phyloP scores from a whole-genome alignment of 345 rosid genomes.

The Eucalyptus leucophloia region DNA sequence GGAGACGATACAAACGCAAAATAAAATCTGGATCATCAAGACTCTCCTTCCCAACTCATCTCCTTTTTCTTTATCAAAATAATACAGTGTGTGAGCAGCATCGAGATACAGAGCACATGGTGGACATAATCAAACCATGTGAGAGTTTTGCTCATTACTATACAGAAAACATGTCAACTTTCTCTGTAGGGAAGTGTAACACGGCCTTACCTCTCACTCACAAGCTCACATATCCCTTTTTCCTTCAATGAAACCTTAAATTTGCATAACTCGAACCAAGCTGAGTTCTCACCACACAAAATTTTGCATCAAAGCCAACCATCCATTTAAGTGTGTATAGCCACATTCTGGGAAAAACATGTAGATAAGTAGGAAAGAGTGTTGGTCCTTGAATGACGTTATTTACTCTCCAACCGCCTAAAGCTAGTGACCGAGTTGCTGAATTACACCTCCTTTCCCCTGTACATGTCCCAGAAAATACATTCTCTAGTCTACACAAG shows the following conservation, averaged over 20 bases:
- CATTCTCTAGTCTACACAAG: neutral
- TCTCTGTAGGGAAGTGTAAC: neutral
- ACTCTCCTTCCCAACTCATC: neutral
- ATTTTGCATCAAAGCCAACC: neutral
- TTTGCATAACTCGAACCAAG: neutral
- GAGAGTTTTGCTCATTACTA: neutral
- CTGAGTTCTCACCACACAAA: neutral
- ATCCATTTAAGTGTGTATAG: neutral
- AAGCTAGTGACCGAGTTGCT: neutral
- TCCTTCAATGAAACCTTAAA: neutral
- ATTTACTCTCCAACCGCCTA: neutral
- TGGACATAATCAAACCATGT: neutral
- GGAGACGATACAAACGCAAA: neutral
- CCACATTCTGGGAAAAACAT: neutral
- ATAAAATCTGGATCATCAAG: neutral
- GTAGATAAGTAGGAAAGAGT: neutral
- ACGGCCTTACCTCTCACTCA: neutral
- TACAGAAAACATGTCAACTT: neutral
- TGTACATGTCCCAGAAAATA: neutral
- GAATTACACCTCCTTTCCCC: neutral
- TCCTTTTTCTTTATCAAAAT: neutral
- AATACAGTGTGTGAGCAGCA: neutral
- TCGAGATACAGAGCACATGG: neutral
- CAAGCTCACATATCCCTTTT: neutral
- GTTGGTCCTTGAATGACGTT: neutral